Percentiles rank a stretch among this genome's conserved stretches.
Evolutionary conservation across 164 flowering plant genomes (phyloP).

Genomic region (Paratinospora sagittata): DNA sequence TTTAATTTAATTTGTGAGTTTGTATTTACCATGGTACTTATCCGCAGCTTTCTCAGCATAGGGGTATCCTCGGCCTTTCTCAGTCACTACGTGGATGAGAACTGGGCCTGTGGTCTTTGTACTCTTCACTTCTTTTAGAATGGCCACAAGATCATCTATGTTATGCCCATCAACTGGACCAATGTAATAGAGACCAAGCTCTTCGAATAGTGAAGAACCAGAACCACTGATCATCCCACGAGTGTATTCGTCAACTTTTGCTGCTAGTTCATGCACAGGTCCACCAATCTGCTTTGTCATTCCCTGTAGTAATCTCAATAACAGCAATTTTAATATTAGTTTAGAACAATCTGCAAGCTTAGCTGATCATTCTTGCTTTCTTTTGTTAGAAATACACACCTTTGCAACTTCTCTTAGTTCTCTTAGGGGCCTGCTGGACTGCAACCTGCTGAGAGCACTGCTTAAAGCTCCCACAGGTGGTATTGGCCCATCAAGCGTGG

Average conservation of each 20-base stretch:
- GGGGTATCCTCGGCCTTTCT: constrained; percentile 96
- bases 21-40: constrained; percentile 78
- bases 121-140: constrained; percentile 81
- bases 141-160: constrained; percentile 77
- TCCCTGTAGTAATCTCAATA: constrained; percentile 45
- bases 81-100: constrained; percentile 87
- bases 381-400: constrained; percentile 30
- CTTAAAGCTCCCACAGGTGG: constrained; percentile 97
- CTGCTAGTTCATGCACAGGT: constrained; percentile 80
- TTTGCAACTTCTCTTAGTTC: constrained; percentile 94
- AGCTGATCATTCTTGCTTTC: not conserved
- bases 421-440: constrained; percentile 88
- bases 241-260: constrained; percentile 95
- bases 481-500: constrained; percentile 81
- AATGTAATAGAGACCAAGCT: constrained; percentile 92
- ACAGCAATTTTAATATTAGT: constrained; percentile 6
- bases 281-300: constrained; percentile 91
- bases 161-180: constrained; percentile 98
- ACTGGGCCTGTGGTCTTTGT: constrained; percentile 88
- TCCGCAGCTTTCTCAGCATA: constrained; percentile 95
- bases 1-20: not conserved
- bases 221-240: constrained; percentile 98
- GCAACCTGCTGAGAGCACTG: constrained; percentile 89
- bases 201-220: constrained; percentile 87
- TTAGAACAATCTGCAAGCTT: not conserved